These are phyloP conservation scores for Quercus phellos DNA, from an alignment of 331 rosid genomes.

Conservation along the genomic window DNA sequence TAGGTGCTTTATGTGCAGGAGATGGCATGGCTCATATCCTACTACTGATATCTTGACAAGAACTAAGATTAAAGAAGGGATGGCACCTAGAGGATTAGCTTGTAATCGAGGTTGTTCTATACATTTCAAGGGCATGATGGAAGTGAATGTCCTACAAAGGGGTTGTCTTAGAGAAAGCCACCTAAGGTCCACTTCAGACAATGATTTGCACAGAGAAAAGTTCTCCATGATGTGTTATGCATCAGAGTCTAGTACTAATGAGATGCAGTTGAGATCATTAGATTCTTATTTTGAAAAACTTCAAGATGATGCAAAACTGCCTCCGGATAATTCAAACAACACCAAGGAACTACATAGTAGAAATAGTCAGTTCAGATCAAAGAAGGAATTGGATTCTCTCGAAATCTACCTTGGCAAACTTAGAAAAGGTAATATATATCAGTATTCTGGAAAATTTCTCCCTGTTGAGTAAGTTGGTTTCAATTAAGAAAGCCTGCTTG, in stretches of 20 bases:
- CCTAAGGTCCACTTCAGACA: constrained; percentile 22
- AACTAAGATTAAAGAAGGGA: constrained; percentile 9
- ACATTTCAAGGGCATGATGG: neutral
- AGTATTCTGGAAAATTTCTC: neutral
- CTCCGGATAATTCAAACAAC: constrained; percentile 29
- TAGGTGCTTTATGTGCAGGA: constrained; percentile 11
- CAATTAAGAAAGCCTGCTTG: neutral
- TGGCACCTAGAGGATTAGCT: neutral
- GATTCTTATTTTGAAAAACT: constrained; percentile 68
- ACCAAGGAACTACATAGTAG: constrained; percentile 13
- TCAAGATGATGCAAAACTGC: constrained; percentile 21
- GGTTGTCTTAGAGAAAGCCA: constrained; percentile 3
- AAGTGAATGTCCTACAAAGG: neutral
- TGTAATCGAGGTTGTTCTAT: constrained; percentile 15
- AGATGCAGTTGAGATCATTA: constrained; percentile 58
- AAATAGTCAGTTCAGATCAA: constrained; percentile 26
- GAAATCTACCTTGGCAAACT: constrained; percentile 64
- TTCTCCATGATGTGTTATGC: constrained; percentile 24
- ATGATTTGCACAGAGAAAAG: constrained; percentile 15
- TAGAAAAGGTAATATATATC: constrained; percentile 36
- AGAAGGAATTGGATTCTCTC: constrained; percentile 53
- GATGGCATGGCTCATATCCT: constrained; percentile 4
- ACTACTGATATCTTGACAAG: neutral
- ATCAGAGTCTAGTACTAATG: constrained; percentile 24
- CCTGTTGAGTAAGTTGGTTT: neutral